Percentiles rank a stretch among this genome's conserved stretches.
phyloP scores from a whole-genome alignment of 2,329 filamentous ascomycete genomes.

The Epichloe coenophiala region DNA sequence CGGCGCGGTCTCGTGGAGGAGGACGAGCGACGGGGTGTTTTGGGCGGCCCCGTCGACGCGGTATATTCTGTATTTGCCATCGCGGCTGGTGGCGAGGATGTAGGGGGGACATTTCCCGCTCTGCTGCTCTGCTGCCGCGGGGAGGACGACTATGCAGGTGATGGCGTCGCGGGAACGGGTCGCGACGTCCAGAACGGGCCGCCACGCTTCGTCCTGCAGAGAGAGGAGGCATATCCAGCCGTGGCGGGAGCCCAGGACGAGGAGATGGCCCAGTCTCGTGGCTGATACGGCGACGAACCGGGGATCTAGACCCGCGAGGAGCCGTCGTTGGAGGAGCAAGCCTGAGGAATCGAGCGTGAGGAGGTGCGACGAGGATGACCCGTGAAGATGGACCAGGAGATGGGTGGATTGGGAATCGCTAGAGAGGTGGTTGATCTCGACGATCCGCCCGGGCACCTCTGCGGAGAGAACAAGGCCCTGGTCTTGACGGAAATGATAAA shows the following conservation, averaged over 20 bases:
- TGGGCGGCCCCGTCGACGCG: slow-evolving; percentile 18
- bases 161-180: slow-evolving; percentile 47
- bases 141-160: slow-evolving; percentile 46
- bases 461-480: slow-evolving; percentile 19
- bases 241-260: slow-evolving; percentile 41
- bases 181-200: slow-evolving; percentile 20
- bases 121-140: slow-evolving; percentile 10
- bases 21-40: slow-evolving; percentile 18
- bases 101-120: slow-evolving; percentile 16
- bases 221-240: slow-evolving; percentile 30
- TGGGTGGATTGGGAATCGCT: slow-evolving; percentile 11
- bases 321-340: slow-evolving; percentile 14
- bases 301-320: slow-evolving; percentile 27
- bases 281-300: slow-evolving; percentile 37
- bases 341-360: slow-evolving; percentile 24
- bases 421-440: slow-evolving; percentile 33
- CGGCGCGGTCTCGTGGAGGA: slow-evolving; percentile 54
- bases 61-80: slow-evolving; percentile 62
- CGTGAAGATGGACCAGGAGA: slow-evolving; percentile 33
- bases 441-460: slow-evolving; percentile 33
- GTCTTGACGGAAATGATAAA: slow-evolving; percentile 28
- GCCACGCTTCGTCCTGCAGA: slow-evolving; percentile 13
- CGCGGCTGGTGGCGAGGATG: slow-evolving; percentile 61
- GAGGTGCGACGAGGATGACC: slow-evolving; percentile 28
- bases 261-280: slow-evolving; percentile 22